Percentiles rank a stretch among this genome's conserved stretches.
Evolutionary conservation across 257 asterid species (phyloP).

Genomic region (Petunia secreta): DNA sequence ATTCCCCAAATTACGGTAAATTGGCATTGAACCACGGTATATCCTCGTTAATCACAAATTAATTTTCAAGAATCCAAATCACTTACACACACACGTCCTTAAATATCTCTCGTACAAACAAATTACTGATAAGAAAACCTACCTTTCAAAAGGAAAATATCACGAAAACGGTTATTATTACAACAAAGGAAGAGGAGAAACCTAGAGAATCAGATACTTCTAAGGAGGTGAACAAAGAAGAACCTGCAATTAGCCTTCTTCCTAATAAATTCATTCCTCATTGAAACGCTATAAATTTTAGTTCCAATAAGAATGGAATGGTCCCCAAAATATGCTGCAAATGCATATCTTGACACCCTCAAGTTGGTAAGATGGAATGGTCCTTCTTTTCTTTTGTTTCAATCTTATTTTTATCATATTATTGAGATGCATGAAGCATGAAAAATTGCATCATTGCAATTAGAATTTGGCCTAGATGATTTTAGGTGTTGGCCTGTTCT

Average conservation of each 20-base stretch:
- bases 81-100: slow-evolving; percentile 4
- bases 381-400: not conserved
- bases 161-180: not conserved
- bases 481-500: not conserved
- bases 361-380: slow-evolving; percentile 48
- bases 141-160: not conserved
- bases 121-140: not conserved
- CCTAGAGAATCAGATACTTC: not conserved
- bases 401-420: not conserved
- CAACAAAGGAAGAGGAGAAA: not conserved
- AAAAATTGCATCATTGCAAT: not conserved
- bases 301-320: slow-evolving; percentile 49
- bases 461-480: not conserved
- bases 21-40: not conserved
- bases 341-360: slow-evolving; percentile 68
- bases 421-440: not conserved
- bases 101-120: slow-evolving; percentile 11
- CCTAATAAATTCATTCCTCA: not conserved
- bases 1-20: not conserved
- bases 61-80: not conserved
- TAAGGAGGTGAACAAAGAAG: not conserved
- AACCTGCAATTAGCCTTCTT: not conserved
- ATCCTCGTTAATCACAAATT: slow-evolving; percentile 18
- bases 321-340: slow-evolving; percentile 59
- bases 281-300: not conserved